Base-by-base conservation (phyloP, 441 rosid genomes). In the Mallotus repandus region DNA sequence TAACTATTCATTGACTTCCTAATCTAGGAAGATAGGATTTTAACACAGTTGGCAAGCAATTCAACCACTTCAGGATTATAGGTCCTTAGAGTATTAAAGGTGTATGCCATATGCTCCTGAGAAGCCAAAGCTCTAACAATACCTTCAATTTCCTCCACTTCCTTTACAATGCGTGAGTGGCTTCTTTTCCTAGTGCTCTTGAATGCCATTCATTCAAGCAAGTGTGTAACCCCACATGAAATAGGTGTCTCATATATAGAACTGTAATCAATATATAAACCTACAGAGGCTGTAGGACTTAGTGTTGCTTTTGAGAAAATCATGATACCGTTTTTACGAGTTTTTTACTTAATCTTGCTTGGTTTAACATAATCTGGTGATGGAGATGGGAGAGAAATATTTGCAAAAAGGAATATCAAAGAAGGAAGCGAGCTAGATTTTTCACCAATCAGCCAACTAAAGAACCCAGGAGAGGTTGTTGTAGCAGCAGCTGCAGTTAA, bases 71-170 rank as follows among this genome's bases (percentile, higher is more conserved):
- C 87, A 68, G 96, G 98, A 25, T 89, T 88, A 83, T 89, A 86
- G 19, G 94, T 89, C 84, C 91, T 96, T 68, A 96, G 83, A 79
- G 97, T 96, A 86, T 92, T 97, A 81, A 89, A 82, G 57, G 91
- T 88, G 81, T 93, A 93, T 4, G 87, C 82, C 92, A 93, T 96
- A 64, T 92, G 97, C 81, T 93, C 99, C 74, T 97, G 80, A 48
- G 97, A 90, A 18, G 98, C 98, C 63, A 97, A 86, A 35, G 96
- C 90, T 11, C 79, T 82, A n/a, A 91, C 82, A 79, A 81, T 83
- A 52, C 98, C 97, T 71, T 97, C 97, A 70, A 93, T 91, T 62
- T 97, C 98, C 83, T 93, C 97, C 59, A 92, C 91, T 82, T 96
- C 98, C 78, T 97, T 86, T 29, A 93, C 90, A 70, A 96, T 77